These are phyloP conservation scores for Fusarium sp. DNA, from an alignment of 2,329 filamentous ascomycete species.

Conservation along the genomic window DNA sequence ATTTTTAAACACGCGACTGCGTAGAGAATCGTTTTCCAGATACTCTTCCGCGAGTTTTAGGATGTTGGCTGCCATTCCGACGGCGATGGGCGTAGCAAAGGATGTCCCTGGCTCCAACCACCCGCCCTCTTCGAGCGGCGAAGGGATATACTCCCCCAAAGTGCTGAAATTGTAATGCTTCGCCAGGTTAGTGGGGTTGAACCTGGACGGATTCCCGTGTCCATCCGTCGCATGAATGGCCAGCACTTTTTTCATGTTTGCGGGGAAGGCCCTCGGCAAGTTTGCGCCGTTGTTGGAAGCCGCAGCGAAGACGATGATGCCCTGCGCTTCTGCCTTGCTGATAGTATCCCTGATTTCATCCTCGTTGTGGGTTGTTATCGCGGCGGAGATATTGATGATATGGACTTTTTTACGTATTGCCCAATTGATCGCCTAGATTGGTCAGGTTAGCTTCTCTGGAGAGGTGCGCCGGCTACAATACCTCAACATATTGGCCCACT, in stretches of 20 bases:
- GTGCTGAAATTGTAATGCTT: constrained; percentile 12
- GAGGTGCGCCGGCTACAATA: neutral
- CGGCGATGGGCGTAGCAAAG: neutral
- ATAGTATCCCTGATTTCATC: neutral
- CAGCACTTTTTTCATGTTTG: neutral
- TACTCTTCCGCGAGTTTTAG: neutral
- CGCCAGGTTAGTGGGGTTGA: neutral
- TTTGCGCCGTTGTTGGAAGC: constrained; percentile 4
- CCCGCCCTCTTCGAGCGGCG: neutral
- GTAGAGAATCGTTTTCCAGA: too few relatives aligned
- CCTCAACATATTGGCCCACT: neutral
- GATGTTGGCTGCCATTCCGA: constrained; percentile 8
- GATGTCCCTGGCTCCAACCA: neutral
- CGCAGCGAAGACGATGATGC: neutral
- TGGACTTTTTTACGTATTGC: neutral
- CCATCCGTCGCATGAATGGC: constrained; percentile 16
- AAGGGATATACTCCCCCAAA: neutral
- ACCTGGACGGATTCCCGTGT: neutral
- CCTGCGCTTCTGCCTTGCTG: neutral
- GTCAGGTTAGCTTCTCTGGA: neutral
- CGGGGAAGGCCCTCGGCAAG: neutral
- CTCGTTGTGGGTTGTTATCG: neutral
- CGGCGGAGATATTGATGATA: constrained; percentile 17
- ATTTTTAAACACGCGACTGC: too few relatives aligned
- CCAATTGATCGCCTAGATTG: constrained; percentile 12